Percentiles rank a stretch among this genome's conserved stretches.
phyloP scores from a whole-genome alignment of 108 stramenopile genomes.

The Pseudonitzschia multistriata region DNA sequence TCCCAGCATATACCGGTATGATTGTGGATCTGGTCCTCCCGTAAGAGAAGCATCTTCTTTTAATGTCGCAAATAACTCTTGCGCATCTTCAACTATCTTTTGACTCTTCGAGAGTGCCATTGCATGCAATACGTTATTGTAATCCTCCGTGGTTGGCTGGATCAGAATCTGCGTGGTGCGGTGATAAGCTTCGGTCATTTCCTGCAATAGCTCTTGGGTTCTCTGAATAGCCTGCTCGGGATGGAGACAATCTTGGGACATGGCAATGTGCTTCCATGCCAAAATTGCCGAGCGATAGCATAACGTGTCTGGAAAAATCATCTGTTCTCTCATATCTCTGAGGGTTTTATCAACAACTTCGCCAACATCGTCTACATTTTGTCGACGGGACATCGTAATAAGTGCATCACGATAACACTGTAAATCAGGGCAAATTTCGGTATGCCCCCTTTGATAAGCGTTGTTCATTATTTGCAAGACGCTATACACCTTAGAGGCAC shows the following conservation, averaged over 20 bases:
- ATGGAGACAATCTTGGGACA: conserved; percentile 31
- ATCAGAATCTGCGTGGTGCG: conserved; percentile 53
- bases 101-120: conserved; percentile 41
- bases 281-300: conserved; percentile 74
- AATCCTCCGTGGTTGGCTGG: conserved; percentile 47
- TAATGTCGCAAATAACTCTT: conserved; percentile 22
- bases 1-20: conserved; percentile 23
- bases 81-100: conserved; percentile 27
- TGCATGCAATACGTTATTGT: conserved; percentile 76
- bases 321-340: conserved; percentile 58
- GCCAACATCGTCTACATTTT: conserved; percentile 46
- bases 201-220: conserved; percentile 47
- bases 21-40: conserved; percentile 23
- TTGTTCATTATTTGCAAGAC: conserved; percentile 58
- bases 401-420: conserved; percentile 64
- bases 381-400: conserved; percentile 29
- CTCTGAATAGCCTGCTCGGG: conserved; percentile 44
- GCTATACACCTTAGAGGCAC: conserved; percentile 55
- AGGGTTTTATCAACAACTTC: conserved; percentile 47
- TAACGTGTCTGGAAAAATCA: conserved; percentile 60
- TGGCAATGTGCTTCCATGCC: conserved; percentile 58
- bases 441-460: conserved; percentile 38
- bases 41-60: conserved; percentile 11
- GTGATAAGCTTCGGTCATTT: conserved; percentile 64
- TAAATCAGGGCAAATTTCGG: conserved; percentile 48